phyloP scores from a whole-genome alignment of 345 rosid genomes.

The Excoecaria agallocha region DNA sequence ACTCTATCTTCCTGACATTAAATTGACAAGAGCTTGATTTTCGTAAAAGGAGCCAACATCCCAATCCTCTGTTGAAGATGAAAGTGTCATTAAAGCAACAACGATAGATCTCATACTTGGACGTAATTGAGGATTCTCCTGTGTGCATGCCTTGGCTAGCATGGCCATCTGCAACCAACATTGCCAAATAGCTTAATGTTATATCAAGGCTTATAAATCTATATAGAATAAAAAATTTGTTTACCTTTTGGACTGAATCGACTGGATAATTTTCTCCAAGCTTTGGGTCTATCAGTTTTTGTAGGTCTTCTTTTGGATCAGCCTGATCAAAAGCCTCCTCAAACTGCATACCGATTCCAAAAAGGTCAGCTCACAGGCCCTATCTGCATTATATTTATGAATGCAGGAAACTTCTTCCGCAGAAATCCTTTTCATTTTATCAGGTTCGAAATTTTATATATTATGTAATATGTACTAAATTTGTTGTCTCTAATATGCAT shows the following conservation, averaged over 20 bases:
- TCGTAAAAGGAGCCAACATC: slow-evolving; percentile 61
- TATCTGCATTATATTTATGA: neutral
- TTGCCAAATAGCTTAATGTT: neutral
- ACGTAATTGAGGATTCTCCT: slow-evolving; percentile 69
- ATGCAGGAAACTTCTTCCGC: neutral
- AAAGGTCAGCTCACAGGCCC: neutral
- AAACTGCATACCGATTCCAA: slow-evolving; percentile 42
- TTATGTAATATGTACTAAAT: neutral
- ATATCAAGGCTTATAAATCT: neutral
- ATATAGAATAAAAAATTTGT: neutral
- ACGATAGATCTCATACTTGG: slow-evolving; percentile 90
- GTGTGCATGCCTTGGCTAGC: slow-evolving; percentile 84
- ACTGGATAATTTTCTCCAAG: slow-evolving; percentile 70
- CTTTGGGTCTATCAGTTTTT: slow-evolving; percentile 62
- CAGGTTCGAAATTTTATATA: neutral
- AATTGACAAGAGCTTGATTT: slow-evolving; percentile 62
- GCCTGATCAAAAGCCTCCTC: slow-evolving; percentile 62
- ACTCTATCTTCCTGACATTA: slow-evolving; percentile 76
- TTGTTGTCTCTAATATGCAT: neutral
- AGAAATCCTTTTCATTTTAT: neutral
- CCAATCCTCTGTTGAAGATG: slow-evolving; percentile 82
- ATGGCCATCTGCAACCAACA: slow-evolving; percentile 68
- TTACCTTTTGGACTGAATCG: slow-evolving; percentile 75
- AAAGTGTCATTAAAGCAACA: slow-evolving; percentile 81
- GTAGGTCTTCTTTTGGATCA: slow-evolving; percentile 56